Base-by-base conservation (phyloP, 495 filamentous ascomycete species). In the Letharia lupina region DNA sequence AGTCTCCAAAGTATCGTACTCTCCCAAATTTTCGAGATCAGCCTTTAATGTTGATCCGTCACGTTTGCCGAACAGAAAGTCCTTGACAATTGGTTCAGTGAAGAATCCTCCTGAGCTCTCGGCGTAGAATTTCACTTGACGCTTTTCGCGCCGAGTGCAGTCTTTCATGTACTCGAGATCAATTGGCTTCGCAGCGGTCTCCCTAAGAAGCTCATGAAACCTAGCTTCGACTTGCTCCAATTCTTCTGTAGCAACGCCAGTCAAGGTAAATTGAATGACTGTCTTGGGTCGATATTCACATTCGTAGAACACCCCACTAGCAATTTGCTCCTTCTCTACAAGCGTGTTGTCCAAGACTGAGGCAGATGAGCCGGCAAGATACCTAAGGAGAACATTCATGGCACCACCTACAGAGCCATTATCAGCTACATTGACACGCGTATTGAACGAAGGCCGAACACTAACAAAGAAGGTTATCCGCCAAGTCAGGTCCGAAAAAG, bases 321-420 rank as follows among this genome's bases (percentile, higher is more conserved):
- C 90, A 63, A 97, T 80, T 67, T 96, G 88, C 73, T 98, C 93
- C 70, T 88, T 93, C 71, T 99, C 95, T 13, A 99, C 94, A 63
- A 99, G 82, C 28, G 84, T 84, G 69, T 96, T 96, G 67, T 98
- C 93, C 23, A 99, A 78, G 18, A 98, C 79, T 3, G 92, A 93
- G 3, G 96, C 91, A 7, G 94, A 94, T 4, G 94, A 98, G 18
- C 92, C 93, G 62, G 89, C 88, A 28, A 99, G 82, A 70, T 98
- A 99, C 18, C 86, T 83, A 50, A 95, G 78, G 8, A 94, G 72
- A 52, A 93, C 84, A 70, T 87, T 87, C 28, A 97, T 69, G 23
- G 92, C 95, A 1, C 85, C 84, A 20, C 80, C 83, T 75, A 37
- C 16, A 75, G 69, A 60, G 75, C 28, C 77, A 72, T 37, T 60